A percentile compares a stretch with the other conserved stretches of the same genome.
phyloP scores from a whole-genome alignment of 2,329 filamentous ascomycete genomes.

The Zelopaecilomyces penicillatus region DNA sequence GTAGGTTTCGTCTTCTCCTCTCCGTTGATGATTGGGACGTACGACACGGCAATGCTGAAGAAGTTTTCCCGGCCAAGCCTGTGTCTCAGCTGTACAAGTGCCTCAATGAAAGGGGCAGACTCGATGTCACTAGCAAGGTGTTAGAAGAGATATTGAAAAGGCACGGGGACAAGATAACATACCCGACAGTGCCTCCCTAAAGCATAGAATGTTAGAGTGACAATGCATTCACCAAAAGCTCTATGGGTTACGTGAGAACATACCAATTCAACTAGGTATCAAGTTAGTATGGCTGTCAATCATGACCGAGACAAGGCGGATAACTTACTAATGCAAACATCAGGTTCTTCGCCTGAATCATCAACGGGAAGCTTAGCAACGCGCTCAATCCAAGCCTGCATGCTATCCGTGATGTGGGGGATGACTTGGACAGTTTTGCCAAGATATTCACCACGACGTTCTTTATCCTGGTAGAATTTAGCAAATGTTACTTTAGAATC shows the following conservation, averaged over 20 bases:
- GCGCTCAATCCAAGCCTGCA: conserved; percentile 85
- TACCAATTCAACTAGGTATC: conserved; percentile 27
- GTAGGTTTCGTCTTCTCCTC: conserved; percentile 97
- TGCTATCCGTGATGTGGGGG: conserved; percentile 83
- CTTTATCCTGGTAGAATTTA: conserved; percentile 40
- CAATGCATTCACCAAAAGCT: not conserved
- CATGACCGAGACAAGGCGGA: not conserved
- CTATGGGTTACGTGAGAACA: conserved; percentile 9
- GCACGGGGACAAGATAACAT: conserved; percentile 4
- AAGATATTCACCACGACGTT: conserved; percentile 64
- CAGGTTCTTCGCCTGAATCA: conserved; percentile 70
- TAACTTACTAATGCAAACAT: conserved; percentile 78
- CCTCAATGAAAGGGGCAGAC: conserved; percentile 80
- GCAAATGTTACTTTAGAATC: conserved; percentile 5
- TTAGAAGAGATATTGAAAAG: not conserved
- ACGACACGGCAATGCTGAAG: conserved; percentile 79
- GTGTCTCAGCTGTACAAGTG: conserved; percentile 68
- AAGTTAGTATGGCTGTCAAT: conserved; percentile 10
- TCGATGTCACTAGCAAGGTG: conserved; percentile 59
- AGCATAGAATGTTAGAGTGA: not conserved
- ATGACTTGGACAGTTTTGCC: conserved; percentile 87
- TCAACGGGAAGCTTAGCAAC: conserved; percentile 83
- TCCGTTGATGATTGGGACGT: conserved; percentile 61
- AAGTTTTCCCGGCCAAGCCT: conserved; percentile 64
- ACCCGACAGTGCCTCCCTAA: conserved; percentile 53